Conservation (phyloP, 352 stramenopile species). For the Globisporangium sylvaticum region DNA sequence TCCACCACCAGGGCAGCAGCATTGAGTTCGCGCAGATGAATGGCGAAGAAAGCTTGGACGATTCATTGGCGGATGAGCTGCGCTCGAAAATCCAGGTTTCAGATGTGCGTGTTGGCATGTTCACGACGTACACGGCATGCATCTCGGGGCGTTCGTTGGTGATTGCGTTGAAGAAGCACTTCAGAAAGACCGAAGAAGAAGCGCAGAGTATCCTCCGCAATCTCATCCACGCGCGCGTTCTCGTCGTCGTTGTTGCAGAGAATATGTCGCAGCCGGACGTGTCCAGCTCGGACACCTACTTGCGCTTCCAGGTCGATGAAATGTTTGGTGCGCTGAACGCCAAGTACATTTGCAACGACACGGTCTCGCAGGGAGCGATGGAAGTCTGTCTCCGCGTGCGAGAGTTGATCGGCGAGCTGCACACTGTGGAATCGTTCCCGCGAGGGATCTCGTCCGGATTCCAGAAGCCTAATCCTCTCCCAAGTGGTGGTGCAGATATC, state of each 20-base stretch:
- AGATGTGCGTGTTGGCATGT: slow-evolving; percentile 65
- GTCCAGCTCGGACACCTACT: slow-evolving; percentile 43
- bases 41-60: slow-evolving; percentile 41
- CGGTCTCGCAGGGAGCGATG: slow-evolving; percentile 46
- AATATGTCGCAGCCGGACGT: slow-evolving; percentile 44
- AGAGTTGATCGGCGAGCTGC: slow-evolving; percentile 62
- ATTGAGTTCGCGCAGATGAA: slow-evolving; percentile 35
- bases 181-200: slow-evolving; percentile 45
- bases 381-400: slow-evolving; percentile 68
- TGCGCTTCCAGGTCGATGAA: slow-evolving; percentile 85
- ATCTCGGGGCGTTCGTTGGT: slow-evolving; percentile 48
- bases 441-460: slow-evolving; percentile 72
- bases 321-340: slow-evolving; percentile 79
- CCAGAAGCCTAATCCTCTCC: slow-evolving; percentile 23
- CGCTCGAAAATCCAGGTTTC: slow-evolving; percentile 48
- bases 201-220: slow-evolving; percentile 37
- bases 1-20: slow-evolving; percentile 29
- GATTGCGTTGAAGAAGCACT: slow-evolving; percentile 52
- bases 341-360: slow-evolving; percentile 62
- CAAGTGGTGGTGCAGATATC: slow-evolving; percentile 17
- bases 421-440: slow-evolving; percentile 61
- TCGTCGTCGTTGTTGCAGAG: slow-evolving; percentile 60
- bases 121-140: slow-evolving; percentile 66
- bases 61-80: slow-evolving; percentile 62
- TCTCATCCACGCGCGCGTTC: slow-evolving; percentile 36